phyloP scores from a whole-genome alignment of 2,329 filamentous ascomycete genomes.

The Curvularia sp. region DNA sequence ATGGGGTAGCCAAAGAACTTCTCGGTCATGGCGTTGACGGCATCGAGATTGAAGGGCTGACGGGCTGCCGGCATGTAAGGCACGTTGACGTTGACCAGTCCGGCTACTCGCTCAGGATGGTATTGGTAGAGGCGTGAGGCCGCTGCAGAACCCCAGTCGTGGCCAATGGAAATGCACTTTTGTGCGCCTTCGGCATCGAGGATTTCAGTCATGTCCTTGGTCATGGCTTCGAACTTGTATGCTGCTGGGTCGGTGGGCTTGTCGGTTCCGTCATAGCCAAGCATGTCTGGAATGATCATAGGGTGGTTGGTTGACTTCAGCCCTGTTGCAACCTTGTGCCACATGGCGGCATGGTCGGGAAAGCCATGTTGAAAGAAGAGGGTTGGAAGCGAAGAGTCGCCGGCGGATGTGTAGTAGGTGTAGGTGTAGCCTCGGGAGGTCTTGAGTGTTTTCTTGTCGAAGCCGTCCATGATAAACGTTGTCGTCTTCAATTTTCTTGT shows the following conservation, averaged over 20 bases:
- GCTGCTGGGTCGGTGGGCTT: constrained; percentile 36
- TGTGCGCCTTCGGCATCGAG: constrained; percentile 31
- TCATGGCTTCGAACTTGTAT: constrained; percentile 34
- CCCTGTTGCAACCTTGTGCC: constrained; percentile 52
- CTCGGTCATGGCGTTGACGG: constrained; percentile 41
- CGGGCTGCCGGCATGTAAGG: constrained; percentile 48
- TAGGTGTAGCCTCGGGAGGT: constrained; percentile 38
- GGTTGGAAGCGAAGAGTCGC: constrained; percentile 30
- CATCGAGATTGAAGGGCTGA: constrained; percentile 49
- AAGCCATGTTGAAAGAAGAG: constrained; percentile 58
- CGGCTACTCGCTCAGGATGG: constrained; percentile 51
- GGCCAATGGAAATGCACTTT: constrained; percentile 54
- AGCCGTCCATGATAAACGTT: constrained; percentile 32
- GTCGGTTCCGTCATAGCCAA: constrained; percentile 50
- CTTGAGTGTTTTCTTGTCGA: constrained; percentile 38
- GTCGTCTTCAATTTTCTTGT: background rate
- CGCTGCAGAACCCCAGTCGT: constrained; percentile 58
- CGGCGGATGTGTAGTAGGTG: constrained; percentile 35
- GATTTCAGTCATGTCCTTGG: constrained; percentile 36
- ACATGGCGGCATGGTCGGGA: constrained; percentile 57
- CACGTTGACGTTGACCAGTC: constrained; percentile 54
- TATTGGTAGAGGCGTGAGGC: constrained; percentile 54
- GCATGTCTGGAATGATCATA: constrained; percentile 49
- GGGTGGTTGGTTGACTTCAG: constrained; percentile 52
- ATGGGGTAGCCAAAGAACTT: constrained; percentile 48